These are phyloP conservation scores for Arctostaphylos glauca DNA, from an alignment of 148 eudicot genomes.

Conservation along the genomic window DNA sequence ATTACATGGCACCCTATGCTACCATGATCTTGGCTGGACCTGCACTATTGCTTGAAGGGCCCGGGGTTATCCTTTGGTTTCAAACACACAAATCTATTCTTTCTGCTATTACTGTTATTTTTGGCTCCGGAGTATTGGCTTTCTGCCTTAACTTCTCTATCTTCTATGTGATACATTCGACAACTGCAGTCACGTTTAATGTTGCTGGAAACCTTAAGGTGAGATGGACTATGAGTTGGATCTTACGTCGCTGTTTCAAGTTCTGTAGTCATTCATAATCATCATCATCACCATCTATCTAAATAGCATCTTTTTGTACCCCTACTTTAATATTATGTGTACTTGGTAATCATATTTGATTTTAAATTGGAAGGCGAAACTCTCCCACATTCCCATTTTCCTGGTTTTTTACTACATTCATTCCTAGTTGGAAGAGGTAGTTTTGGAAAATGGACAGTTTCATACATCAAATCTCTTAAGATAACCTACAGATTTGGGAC, in stretches of 20 bases:
- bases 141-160: slow-evolving; percentile 95
- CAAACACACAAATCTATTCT: slow-evolving; percentile 42
- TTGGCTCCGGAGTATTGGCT: slow-evolving; percentile 87
- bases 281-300: not conserved
- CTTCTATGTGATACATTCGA: slow-evolving; percentile 93
- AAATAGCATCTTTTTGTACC: not conserved
- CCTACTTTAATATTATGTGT: not conserved
- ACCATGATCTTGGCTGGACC: slow-evolving; percentile 84
- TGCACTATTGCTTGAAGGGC: slow-evolving; percentile 79
- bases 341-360: not conserved
- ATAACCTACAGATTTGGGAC: too few relatives aligned
- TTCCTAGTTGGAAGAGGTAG: not conserved
- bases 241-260: not conserved
- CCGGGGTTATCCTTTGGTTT: slow-evolving; percentile 74
- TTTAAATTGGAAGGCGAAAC: not conserved
- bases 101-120: slow-evolving; percentile 63
- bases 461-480: not conserved
- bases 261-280: not conserved
- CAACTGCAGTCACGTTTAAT: slow-evolving; percentile 95
- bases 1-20: slow-evolving; percentile 97
- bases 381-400: not conserved
- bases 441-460: not conserved
- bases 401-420: not conserved
- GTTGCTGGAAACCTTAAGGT: slow-evolving; percentile 99
- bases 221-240: not conserved